These are phyloP conservation scores for Acacia concinna DNA, from an alignment of 331 rosid genomes.

Conservation along the genomic window DNA sequence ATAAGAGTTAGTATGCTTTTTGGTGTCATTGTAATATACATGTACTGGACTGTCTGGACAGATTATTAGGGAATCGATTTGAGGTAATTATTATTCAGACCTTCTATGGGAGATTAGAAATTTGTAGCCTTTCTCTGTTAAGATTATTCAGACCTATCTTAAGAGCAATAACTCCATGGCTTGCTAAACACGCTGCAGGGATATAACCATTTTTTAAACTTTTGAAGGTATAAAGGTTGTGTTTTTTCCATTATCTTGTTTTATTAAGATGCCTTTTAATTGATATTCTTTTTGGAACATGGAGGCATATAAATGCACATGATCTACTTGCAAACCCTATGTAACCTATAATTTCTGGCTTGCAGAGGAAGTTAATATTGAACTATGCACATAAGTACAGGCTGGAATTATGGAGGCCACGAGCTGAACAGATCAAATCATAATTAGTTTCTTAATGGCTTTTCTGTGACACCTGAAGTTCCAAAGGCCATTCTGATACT, in stretches of 20 bases:
- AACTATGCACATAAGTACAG: slow-evolving; percentile 78
- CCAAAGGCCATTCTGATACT: slow-evolving; percentile 1
- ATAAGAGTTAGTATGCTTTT: not conserved
- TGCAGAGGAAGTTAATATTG: slow-evolving; percentile 90
- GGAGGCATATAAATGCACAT: not conserved
- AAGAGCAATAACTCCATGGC: not conserved
- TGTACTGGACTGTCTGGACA: not conserved
- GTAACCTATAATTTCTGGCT: slow-evolving; percentile 32
- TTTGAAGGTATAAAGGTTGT: not conserved
- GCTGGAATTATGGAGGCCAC: slow-evolving; percentile 95
- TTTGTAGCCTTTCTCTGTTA: not conserved
- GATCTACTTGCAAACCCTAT: not conserved
- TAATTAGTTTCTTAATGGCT: slow-evolving; percentile 37
- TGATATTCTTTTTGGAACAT: not conserved
- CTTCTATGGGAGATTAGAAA: not conserved
- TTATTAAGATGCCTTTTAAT: not conserved
- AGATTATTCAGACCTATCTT: not conserved
- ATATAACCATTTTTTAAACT: not conserved
- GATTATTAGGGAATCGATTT: not conserved
- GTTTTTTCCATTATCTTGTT: slow-evolving; percentile 1
- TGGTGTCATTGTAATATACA: not conserved
- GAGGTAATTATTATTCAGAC: not conserved
- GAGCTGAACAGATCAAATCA: slow-evolving; percentile 49
- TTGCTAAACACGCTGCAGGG: not conserved
- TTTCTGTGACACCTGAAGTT: not conserved